A percentile compares a stretch with the other conserved stretches of the same genome.
Evolutionary conservation across 495 filamentous ascomycete genomes (phyloP).

Genomic region (Neurospora discreta): DNA sequence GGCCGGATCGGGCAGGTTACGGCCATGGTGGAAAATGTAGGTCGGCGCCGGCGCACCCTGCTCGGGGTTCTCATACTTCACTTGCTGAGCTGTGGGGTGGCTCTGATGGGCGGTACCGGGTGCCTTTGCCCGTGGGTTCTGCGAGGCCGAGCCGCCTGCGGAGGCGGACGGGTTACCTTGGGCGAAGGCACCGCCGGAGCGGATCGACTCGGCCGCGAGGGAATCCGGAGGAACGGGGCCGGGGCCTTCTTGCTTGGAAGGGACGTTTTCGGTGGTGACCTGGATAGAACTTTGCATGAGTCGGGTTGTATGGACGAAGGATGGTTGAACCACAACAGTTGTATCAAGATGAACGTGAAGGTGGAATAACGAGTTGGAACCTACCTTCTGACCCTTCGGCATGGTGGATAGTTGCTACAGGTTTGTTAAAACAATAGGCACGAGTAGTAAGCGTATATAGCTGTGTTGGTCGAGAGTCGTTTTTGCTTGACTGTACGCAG

Average conservation of each 20-base stretch:
- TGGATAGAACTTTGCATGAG: not conserved
- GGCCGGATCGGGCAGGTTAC: slow-evolving; percentile 5
- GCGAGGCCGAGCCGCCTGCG: slow-evolving; percentile 1
- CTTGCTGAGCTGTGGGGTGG: not conserved
- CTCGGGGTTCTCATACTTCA: not conserved
- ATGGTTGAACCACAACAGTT: not conserved
- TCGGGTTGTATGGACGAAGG: not conserved
- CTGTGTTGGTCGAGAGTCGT: not conserved
- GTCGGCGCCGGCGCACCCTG: slow-evolving; percentile 20
- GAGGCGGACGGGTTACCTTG: slow-evolving; percentile 9
- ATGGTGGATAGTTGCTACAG: not conserved
- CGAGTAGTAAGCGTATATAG: not conserved
- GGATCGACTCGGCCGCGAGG: slow-evolving; percentile 28
- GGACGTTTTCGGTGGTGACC: slow-evolving; percentile 15
- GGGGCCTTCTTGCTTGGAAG: slow-evolving; percentile 18
- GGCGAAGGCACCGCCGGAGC: slow-evolving; percentile 13
- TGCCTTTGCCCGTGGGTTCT: slow-evolving; percentile 5
- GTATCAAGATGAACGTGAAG: not conserved
- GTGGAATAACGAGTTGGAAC: not conserved
- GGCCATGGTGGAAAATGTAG: slow-evolving; percentile 13
- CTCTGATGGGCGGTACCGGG: not conserved
- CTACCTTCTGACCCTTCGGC: not conserved
- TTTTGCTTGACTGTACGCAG: not conserved
- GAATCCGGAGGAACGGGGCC: slow-evolving; percentile 22
- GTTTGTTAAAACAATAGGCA: not conserved